Base-by-base conservation (phyloP, 2,329 filamentous ascomycete genomes). In the Exophiala xenobiotica region DNA sequence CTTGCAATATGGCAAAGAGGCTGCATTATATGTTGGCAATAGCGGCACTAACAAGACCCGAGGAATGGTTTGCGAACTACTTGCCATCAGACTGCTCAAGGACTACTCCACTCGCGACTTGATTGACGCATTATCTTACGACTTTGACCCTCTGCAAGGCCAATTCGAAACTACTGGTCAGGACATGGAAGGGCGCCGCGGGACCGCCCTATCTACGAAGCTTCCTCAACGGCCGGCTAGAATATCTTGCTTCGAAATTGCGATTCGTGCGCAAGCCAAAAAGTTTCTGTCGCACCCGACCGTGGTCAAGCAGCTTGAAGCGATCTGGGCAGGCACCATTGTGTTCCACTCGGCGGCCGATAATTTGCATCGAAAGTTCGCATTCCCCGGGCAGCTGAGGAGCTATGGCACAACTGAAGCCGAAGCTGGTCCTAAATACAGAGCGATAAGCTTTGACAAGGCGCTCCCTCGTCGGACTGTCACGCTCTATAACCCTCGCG, bases 271-370 rank as follows among this genome's bases (percentile, higher is more conserved):
- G 16, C 91, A 91, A 57, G 88, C 92, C 18, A 96, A 97, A 71
- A 86, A 90, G 61, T 95, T 96, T 61, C 77, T 97, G 4, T 87
- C 92, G 6, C 91, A 96, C 65, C 91, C 92, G 0, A 76, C 96
- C 3, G 90, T 96, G 0, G 87, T 96, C 6, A 90, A 95, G 68
- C 91, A 96, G 66, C 77, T 97, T n/a, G 90, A 96, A 69, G 91
- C 90, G 38, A 96, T 97, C 56, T 97, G 92, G 92, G 92, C 90
- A 16, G 92, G 92, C 22, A 92, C 88, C 14, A 93, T 97, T 59
- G 90, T 93, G 60, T 96, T 97, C 65, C 90, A 96, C 69, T 93
- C 90, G 1, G 83, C 86, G 9, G 89, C 90, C 4, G 91, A 96
- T 67, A 87, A 81, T 58, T 74, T 96, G 19, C 92, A 96, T 67